Evolutionary conservation across 768 basidiomycete species (phyloP).

Genomic region (Trametes meyenii): DNA sequence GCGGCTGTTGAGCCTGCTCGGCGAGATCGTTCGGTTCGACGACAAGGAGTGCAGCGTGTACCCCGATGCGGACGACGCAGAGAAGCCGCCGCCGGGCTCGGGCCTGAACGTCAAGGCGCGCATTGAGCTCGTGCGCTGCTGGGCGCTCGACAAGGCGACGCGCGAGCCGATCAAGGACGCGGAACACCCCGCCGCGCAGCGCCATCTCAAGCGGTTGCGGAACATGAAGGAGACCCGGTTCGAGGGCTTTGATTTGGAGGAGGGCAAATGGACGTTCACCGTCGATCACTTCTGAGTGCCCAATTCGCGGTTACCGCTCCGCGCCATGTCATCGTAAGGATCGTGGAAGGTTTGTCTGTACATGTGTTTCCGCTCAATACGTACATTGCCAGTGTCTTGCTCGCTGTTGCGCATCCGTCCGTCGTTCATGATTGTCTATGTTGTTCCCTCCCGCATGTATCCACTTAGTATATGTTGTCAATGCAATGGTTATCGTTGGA

Average conservation of each 20-base stretch:
- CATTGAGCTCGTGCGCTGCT: conserved; percentile 79
- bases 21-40: conserved; percentile 86
- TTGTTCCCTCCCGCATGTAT: conserved; percentile 19
- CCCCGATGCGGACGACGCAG: conserved; percentile 82
- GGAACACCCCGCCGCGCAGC: conserved; percentile 65
- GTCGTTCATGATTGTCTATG: conserved; percentile 1
- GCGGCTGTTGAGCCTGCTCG: conserved; percentile 79
- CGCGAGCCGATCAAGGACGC: conserved; percentile 87
- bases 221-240: conserved; percentile 87
- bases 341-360: background rate
- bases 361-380: background rate
- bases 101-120: conserved; percentile 89
- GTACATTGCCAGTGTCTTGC: conserved; percentile 7
- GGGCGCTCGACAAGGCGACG: conserved; percentile 89
- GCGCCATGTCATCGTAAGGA: too few species aligned
- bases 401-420: background rate
- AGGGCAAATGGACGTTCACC: conserved; percentile 91
- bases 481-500: conserved; percentile 6
- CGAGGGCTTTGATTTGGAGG: conserved; percentile 73
- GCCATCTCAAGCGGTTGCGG: conserved; percentile 80
- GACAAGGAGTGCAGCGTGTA: conserved; percentile 94
- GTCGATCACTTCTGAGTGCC: conserved; percentile 84
- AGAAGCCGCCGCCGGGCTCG: conserved; percentile 80
- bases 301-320: background rate
- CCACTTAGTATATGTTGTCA: conserved; percentile 11